These are phyloP conservation scores for Stevia rebaudiana DNA, from an alignment of 140 eudicot species.

Conservation along the genomic window DNA sequence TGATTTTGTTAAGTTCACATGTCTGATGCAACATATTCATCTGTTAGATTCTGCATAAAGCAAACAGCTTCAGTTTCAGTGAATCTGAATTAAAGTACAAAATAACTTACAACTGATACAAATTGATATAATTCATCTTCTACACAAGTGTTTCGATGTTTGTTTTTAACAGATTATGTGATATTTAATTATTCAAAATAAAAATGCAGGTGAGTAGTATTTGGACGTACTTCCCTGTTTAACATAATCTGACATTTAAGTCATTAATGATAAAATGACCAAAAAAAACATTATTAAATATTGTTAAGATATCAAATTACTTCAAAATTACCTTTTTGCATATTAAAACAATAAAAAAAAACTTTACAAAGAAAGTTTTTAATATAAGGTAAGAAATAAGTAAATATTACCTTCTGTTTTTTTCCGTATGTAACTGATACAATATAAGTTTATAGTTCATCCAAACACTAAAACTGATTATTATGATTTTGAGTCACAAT, in stretches of 20 bases:
- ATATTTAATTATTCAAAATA: neutral
- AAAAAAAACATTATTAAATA: neutral
- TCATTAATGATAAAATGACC: neutral
- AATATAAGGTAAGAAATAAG: neutral
- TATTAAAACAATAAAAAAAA: neutral
- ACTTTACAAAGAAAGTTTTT: neutral
- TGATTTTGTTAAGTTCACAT: neutral
- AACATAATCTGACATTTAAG: neutral
- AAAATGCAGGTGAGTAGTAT: neutral
- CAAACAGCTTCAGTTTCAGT: neutral
- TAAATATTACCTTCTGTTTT: neutral
- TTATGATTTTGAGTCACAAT: neutral
- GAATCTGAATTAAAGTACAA: constrained; percentile 5
- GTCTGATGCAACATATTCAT: neutral
- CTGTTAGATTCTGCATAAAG: neutral
- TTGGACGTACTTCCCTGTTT: neutral
- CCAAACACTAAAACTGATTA: neutral
- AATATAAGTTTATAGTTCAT: neutral
- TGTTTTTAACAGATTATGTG: neutral
- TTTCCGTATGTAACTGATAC: neutral
- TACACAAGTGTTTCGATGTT: neutral
- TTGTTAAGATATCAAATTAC: neutral
- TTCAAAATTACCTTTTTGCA: neutral
- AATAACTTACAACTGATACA: neutral
- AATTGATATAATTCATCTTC: neutral